These are phyloP conservation scores for Sarocladium brachiariae DNA, from an alignment of 2,329 filamentous ascomycete genomes.

Conservation along the genomic window DNA sequence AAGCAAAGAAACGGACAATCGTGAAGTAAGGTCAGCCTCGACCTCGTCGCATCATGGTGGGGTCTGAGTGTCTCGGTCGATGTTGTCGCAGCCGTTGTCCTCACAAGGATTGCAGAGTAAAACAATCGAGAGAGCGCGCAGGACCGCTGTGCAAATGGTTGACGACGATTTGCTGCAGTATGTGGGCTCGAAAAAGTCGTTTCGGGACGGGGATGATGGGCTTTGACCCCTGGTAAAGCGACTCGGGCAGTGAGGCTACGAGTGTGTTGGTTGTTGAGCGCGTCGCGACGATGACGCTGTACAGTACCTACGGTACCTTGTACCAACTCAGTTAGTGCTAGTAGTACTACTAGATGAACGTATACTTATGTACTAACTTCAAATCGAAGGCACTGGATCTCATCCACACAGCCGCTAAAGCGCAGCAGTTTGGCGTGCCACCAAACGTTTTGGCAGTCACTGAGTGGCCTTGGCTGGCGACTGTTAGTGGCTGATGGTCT, in stretches of 20 bases:
- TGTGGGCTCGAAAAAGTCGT: background rate
- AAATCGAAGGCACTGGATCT: too few relatives aligned
- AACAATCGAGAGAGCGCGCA: background rate
- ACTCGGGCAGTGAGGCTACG: background rate
- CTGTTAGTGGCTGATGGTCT: background rate
- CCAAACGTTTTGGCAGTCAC: background rate
- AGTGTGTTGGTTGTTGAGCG: background rate
- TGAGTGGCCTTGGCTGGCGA: background rate
- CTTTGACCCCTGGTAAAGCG: background rate
- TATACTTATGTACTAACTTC: too few relatives aligned
- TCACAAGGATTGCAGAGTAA: background rate
- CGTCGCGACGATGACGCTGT: background rate
- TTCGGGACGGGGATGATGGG: constrained; percentile 2
- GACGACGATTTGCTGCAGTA: background rate
- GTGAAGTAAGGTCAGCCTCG: background rate
- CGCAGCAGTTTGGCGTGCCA: background rate
- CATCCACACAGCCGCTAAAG: background rate
- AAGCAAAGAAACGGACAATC: background rate
- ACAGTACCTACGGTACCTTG: too few relatives aligned
- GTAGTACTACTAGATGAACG: too few relatives aligned
- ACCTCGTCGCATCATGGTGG: constrained; percentile 5
- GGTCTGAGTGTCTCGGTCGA: too few relatives aligned
- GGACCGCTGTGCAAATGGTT: background rate
- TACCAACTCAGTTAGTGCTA: too few relatives aligned
- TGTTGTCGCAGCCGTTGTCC: too few relatives aligned